Evolutionary conservation across 2,329 filamentous ascomycete species (phyloP).

Genomic region (Penicillium crustosum): DNA sequence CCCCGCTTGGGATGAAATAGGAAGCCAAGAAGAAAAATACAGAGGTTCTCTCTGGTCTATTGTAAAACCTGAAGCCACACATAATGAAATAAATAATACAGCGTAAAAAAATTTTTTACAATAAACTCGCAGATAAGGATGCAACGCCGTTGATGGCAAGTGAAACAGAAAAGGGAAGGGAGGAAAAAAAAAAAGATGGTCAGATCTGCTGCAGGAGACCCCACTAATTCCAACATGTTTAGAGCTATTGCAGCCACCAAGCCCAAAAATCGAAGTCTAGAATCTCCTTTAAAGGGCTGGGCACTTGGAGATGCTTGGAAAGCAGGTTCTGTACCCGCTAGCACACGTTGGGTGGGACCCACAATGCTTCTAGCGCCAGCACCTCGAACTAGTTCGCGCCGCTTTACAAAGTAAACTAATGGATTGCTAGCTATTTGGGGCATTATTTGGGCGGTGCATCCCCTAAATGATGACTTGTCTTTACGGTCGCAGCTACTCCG

Average conservation of each 20-base stretch:
- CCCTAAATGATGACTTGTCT: not conserved
- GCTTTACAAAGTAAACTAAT: not conserved
- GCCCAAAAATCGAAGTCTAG: slow-evolving; percentile 8
- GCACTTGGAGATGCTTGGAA: not conserved
- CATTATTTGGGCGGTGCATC: not conserved
- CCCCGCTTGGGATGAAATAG: not conserved
- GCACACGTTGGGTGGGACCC: slow-evolving; percentile 2
- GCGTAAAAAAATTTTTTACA: not conserved
- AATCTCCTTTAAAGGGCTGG: slow-evolving; percentile 8
- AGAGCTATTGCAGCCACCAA: slow-evolving; percentile 9
- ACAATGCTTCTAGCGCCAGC: slow-evolving; percentile 10
- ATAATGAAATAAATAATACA: not conserved
- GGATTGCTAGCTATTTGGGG: too few species aligned
- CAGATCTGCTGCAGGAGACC: not conserved
- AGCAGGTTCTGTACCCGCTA: slow-evolving; percentile 6
- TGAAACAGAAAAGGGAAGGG: not conserved
- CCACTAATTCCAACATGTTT: slow-evolving; percentile 4
- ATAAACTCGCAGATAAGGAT: not conserved
- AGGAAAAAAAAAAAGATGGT: not conserved
- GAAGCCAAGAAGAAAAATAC: not conserved
- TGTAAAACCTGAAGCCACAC: not conserved
- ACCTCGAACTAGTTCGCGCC: slow-evolving; percentile 8
- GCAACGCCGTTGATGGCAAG: not conserved
- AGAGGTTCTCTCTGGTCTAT: not conserved
- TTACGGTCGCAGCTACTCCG: not conserved